Evolutionary conservation across 768 basidiomycete genomes (phyloP), one percentile per base, ranked within the genome.

Genomic region (Termitomyces sp.): DNA sequence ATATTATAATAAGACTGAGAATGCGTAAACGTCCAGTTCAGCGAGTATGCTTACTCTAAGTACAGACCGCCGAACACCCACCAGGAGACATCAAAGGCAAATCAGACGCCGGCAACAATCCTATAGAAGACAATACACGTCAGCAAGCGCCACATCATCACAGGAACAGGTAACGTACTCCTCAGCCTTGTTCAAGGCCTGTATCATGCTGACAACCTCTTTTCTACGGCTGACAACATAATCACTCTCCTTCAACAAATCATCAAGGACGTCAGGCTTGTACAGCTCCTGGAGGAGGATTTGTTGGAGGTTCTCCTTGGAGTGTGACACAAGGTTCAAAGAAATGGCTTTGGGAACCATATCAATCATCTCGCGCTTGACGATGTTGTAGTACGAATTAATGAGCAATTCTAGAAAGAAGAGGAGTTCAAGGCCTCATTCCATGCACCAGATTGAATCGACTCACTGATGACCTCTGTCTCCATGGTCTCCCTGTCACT

Each of bases 301-400:
- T 56, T 87, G 82, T 75, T 99, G 97, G 56, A 99, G 76, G 69
- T 91, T 85, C 73, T 98, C 97, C 72, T 97, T 98, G 56, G 95
- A 87, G 70, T 86, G 86, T 67, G 85, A 89, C 47, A 99, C 96
- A 33, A 98, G 84, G 15, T 92, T 98, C 59, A 91, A 75, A 10
- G 89, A 85, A 68, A 97, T 93, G 16, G 92, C 92, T 71, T 99
- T 99, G 7, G 96, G 96, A 23, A 98, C 91, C 94, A 97, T 97
- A 72, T 98, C 96, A 64, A 98, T 98, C 91, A 98, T 94, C 73
- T 98, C 96, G 55, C 95, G 88, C 76, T 99, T 98, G 52, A 98
- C 93, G 60, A 98, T 94, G 74, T 97, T 94, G 80, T 90, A 98
- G 73, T 98, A 98, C 4, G 94, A 97, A 68, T 90, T 82, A 63